phyloP scores from a whole-genome alignment of 345 rosid genomes.

The Physaria fendleri region DNA sequence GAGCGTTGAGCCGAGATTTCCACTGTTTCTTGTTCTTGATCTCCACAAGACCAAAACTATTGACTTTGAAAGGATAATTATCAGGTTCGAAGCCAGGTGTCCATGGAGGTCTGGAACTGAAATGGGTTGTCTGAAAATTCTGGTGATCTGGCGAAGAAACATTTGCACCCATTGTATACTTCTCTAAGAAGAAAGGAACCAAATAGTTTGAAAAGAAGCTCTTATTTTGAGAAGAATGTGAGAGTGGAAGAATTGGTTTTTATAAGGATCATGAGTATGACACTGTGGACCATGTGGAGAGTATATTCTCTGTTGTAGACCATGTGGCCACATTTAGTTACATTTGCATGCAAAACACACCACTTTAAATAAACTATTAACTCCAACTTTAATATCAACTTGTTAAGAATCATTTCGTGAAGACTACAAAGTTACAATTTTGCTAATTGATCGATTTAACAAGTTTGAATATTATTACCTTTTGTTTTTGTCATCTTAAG shows the following conservation, averaged over 20 bases:
- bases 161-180: constrained; percentile 26
- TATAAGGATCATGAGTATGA: too few species aligned
- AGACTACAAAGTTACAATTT: too few species aligned
- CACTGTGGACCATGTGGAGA: too few species aligned
- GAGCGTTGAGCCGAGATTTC: constrained; percentile 46
- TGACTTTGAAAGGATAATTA: constrained; percentile 9
- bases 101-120: constrained; percentile 14
- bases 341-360: too few species aligned
- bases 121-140: neutral
- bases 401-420: too few species aligned
- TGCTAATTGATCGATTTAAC: too few species aligned
- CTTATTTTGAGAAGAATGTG: neutral
- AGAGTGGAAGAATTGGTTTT: neutral
- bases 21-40: constrained; percentile 52
- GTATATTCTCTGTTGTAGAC: too few species aligned
- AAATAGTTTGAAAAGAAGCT: neutral
- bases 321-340: too few species aligned
- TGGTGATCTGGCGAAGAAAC: constrained; percentile 10
- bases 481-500: too few species aligned
- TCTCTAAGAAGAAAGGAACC: neutral
- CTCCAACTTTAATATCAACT: too few species aligned
- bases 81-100: constrained; percentile 17
- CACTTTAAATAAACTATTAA: too few species aligned
- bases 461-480: too few species aligned
- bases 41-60: constrained; percentile 28